A percentile compares a stretch with the other conserved stretches of the same genome.
These are phyloP conservation scores for Penicillium atrosanguineum DNA, from an alignment of 495 filamentous ascomycete species.

Conservation along the genomic window DNA sequence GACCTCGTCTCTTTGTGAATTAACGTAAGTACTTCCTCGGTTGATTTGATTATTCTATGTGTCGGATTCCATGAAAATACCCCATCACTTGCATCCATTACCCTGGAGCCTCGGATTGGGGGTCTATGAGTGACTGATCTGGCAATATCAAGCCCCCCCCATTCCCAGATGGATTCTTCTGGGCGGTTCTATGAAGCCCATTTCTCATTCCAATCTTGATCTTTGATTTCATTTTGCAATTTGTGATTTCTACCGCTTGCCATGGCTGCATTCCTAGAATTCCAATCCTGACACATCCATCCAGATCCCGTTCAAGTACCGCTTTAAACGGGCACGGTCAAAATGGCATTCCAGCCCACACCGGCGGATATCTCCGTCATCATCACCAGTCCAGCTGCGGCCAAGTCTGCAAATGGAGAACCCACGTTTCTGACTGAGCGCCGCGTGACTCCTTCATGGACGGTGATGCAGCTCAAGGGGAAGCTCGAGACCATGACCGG, in stretches of 20 bases:
- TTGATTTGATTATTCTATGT: not conserved
- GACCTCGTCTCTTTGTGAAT: not conserved
- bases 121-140: not conserved
- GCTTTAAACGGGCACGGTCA: not conserved
- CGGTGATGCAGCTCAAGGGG: slow-evolving; percentile 75
- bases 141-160: not conserved
- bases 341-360: slow-evolving; percentile 50
- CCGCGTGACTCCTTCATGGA: slow-evolving; percentile 90
- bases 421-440: slow-evolving; percentile 77
- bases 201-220: not conserved
- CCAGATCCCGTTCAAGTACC: not conserved
- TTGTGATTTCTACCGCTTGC: not conserved
- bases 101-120: not conserved
- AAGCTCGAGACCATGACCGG: slow-evolving; percentile 95
- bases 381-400: slow-evolving; percentile 71
- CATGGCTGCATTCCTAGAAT: not conserved
- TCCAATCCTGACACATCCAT: not conserved
- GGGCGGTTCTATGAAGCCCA: not conserved
- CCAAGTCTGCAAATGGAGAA: slow-evolving; percentile 66
- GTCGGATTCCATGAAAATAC: not conserved
- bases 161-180: not conserved
- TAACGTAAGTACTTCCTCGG: not conserved
- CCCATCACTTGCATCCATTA: not conserved
- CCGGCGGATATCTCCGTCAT: slow-evolving; percentile 81
- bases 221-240: not conserved